phyloP scores from a whole-genome alignment of 768 basidiomycete species.

The Vararia minispora region DNA sequence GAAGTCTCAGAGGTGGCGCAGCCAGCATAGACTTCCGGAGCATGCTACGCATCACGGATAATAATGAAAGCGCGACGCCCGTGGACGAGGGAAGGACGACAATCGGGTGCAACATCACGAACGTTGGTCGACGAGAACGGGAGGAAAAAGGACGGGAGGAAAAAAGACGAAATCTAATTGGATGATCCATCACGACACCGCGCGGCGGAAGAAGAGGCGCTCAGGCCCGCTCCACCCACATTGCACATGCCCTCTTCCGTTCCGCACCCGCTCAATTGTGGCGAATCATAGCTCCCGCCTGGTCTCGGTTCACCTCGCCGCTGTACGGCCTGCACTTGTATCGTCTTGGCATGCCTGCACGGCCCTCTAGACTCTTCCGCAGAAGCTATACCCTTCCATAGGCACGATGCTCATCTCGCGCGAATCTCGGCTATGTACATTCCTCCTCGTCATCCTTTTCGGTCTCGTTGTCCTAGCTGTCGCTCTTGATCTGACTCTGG shows the following conservation, averaged over 20 bases:
- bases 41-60: no score
- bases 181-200: no score
- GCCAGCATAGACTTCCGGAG: no score
- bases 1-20: no score
- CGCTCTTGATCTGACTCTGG: constrained; percentile 18
- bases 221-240: neutral
- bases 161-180: no score
- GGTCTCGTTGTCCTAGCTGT: constrained; percentile 13
- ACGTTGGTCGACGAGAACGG: constrained; percentile 4
- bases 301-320: neutral
- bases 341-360: neutral
- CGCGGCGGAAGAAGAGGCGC: constrained; percentile 6
- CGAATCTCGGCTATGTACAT: no score
- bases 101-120: no score
- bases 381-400: no score
- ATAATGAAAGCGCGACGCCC: no score
- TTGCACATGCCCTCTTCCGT: neutral
- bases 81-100: no score
- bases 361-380: neutral
- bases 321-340: neutral
- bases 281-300: neutral
- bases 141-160: constrained; percentile 3
- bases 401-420: no score
- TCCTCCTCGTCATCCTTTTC: neutral
- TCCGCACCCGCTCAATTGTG: neutral